Evolutionary conservation across 345 rosid species (phyloP).

Genomic region (Barbarea vulgaris): DNA sequence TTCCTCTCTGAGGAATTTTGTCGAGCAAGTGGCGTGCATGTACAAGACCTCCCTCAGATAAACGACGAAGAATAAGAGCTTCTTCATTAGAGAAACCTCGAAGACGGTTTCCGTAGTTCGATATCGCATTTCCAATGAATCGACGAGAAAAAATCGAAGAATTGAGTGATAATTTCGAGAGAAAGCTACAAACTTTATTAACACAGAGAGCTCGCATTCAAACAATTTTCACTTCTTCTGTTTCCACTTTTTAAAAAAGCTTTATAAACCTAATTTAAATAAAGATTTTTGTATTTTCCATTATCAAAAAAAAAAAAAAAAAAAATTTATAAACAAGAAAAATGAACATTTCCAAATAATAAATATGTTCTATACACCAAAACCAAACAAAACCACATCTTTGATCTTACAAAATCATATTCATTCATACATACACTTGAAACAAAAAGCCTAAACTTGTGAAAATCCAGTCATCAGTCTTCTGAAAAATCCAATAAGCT

Average conservation of each 20-base stretch:
- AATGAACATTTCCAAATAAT: neutral
- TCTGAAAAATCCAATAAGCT: neutral
- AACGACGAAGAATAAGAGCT: constrained; percentile 40
- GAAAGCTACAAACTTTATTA: constrained; percentile 24
- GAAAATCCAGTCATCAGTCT: constrained; percentile 3
- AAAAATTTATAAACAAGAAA: neutral
- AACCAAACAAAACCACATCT: neutral
- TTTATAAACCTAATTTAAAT: neutral
- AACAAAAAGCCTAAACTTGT: neutral
- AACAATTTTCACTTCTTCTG: neutral
- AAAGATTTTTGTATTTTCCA: neutral
- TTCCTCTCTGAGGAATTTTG: constrained; percentile 46
- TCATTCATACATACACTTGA: constrained; percentile 19
- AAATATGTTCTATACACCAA: constrained; percentile 21
- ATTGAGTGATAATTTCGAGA: constrained; percentile 19
- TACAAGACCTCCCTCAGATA: constrained; percentile 39
- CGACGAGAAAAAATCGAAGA: constrained; percentile 20
- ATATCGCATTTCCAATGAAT: constrained; percentile 17
- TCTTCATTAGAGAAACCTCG: constrained; percentile 42
- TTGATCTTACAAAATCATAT: constrained; percentile 15
- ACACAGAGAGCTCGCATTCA: constrained; percentile 45
- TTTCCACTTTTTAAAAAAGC: neutral
- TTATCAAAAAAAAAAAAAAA: neutral
- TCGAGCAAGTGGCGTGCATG: constrained; percentile 64
- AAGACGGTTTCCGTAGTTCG: constrained; percentile 15